Conservation (phyloP, 176 grass and related monocot genomes). For the Oryza nivara region DNA sequence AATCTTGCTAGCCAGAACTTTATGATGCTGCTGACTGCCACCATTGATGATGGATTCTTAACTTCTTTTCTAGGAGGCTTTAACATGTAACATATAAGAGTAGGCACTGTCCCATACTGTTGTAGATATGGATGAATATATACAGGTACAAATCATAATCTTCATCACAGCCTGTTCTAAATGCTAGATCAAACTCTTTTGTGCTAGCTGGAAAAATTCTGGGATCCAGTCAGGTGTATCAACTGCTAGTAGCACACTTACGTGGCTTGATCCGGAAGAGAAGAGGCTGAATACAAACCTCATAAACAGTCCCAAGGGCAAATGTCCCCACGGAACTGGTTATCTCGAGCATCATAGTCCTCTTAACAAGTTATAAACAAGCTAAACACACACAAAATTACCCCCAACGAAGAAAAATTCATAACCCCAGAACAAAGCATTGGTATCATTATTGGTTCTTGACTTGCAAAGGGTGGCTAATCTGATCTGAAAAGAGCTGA, state of each 20-base stretch:
- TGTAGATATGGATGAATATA: conserved; percentile 16
- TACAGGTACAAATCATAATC: not conserved
- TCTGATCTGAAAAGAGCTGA: conserved; percentile 8
- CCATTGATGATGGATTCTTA: not conserved
- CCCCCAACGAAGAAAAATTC: not conserved
- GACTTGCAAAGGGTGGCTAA: not conserved
- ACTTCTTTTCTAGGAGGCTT: not conserved
- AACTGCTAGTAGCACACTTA: conserved; percentile 7
- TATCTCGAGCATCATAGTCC: not conserved
- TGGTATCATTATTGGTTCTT: conserved; percentile 26
- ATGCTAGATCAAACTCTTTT: not conserved
- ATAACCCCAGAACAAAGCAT: not conserved
- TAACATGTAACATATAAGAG: not conserved
- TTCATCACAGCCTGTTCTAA: not conserved
- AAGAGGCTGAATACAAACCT: not conserved
- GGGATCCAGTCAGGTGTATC: not conserved
- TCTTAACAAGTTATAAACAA: conserved; percentile 27
- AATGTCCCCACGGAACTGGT: not conserved
- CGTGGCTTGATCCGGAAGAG: not conserved
- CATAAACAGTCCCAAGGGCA: not conserved
- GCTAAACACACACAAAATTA: conserved; percentile 6
- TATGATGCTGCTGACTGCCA: conserved; percentile 3
- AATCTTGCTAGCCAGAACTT: not conserved
- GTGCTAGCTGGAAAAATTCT: not conserved
- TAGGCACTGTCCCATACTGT: not conserved